Base-by-base conservation (phyloP, 169 alveolate genomes). In the Nephromyces sp. region DNA sequence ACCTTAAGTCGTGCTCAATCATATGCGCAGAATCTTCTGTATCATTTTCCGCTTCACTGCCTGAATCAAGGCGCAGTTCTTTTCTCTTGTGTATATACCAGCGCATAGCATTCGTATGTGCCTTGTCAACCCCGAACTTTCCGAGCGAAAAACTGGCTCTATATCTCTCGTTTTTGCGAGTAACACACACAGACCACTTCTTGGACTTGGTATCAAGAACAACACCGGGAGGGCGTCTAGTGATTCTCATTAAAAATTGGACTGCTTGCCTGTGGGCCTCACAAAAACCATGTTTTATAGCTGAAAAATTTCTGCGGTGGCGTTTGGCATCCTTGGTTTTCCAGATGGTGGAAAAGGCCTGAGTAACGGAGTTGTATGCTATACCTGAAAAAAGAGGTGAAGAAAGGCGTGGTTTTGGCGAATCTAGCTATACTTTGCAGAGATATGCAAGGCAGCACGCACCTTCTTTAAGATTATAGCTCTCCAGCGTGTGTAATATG, bases 191-290 rank as follows among this genome's bases (percentile, higher is more conserved):
- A 24, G 72, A 61, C 79, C 79, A 72, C 28, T 72, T 72, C 66
- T 61, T 32, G n/a, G 71, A 57, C 32, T 66, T 24, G 52, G 66
- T 32, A 62, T 72, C 79, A 27, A 57, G 66, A 24, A 64, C 74
- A 2, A 74, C 80, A 1, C 80, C 80, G 1, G 80, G 80, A 2
- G 80, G 80, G 27, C 80, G 73, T 6, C 74, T 51, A 29, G 73
- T 68, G 6, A 74, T n/a, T 57, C 62, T 52, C 61, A 57, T 51
- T 62, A 74, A 66, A 32, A 72, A 63, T 52, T 52, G 73, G 1
- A 74, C 80, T 32, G 80, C 80, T 27, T 74, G 80, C 0, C 80
- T 27, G 24, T 74, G 80, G 25, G 80, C 80, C 52, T 74, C 80
- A 6, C 73, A 25, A 0, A 68, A 70, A 22, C 80, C 80, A 3